Evolutionary conservation across 345 rosid genomes (phyloP), one percentile per base, ranked within the genome.

Genomic region (Eucalyptus camaldulensis): DNA sequence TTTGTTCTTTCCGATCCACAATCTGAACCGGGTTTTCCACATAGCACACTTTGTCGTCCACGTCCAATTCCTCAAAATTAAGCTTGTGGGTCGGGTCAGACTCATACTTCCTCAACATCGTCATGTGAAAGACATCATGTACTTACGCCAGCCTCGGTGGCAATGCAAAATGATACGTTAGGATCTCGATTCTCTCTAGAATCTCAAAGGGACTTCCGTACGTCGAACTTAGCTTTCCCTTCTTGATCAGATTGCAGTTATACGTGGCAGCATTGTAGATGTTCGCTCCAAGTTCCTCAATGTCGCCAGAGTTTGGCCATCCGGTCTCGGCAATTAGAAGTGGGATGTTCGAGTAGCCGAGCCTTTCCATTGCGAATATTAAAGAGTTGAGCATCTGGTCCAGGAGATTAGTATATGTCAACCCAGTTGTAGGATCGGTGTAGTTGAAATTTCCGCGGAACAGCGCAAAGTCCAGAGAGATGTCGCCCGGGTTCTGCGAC

Each of bases 311-410:
- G 49, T 91, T 93, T 40, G 99, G 98, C 99, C 98, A 97, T 9
- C 98, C 96, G 14, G 99, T 97, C 92, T 95, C 95, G 1, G 99
- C 91, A 53, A 97, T 95, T 2, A 92, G 89, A 7, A 97, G 89
- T 49, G 88, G 90, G 92, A 95, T 89, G 24, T 92, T 54, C 0
- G 91, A 93, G 92, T 89, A 95, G 22, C 98, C 98, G 2, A 96
- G 95, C 91, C 89, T 96, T 53, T 90, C 85, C 94, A 95, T 94
- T 9, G 98, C 98, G 9, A 92, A 95, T 51, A 91, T 80, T 24
- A 94, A 88, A 1, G 96, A 95, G 86, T 96, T 97, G 10, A 96
- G 95, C 98, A 97, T 95, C 90, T 96, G 96, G 93, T 97, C 99
- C 8, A 97, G 90, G 60, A 95, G 93, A 89, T 96, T 96, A 44